Evolutionary conservation across 192 early-diverging fungal species (phyloP).

Genomic region (Linnemannia elongata): DNA sequence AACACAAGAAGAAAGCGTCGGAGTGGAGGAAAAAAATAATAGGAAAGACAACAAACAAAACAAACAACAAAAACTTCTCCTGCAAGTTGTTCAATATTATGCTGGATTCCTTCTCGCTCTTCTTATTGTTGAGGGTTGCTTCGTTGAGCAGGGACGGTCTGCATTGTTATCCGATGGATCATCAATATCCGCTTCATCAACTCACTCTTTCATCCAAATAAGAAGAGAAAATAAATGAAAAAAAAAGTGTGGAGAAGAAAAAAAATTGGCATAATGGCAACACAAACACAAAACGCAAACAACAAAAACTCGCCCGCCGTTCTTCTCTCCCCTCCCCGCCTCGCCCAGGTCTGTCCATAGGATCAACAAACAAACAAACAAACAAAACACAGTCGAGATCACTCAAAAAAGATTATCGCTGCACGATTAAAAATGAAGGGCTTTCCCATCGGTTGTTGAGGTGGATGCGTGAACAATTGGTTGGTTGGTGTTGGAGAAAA

Average conservation of each 20-base stretch:
- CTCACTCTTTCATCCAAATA: background rate
- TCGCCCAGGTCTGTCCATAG: background rate
- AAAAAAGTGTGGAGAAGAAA: slow-evolving; percentile 5
- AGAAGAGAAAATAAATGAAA: background rate
- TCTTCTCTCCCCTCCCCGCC: background rate
- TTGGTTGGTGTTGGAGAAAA: background rate
- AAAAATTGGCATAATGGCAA: background rate
- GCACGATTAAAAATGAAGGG: background rate
- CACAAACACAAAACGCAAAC: background rate
- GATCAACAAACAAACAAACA: no score
- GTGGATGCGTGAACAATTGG: background rate
- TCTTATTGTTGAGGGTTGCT: background rate
- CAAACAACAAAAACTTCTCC: background rate
- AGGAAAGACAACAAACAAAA: background rate
- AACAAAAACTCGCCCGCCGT: background rate
- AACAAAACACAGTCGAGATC: background rate
- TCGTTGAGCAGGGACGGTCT: background rate
- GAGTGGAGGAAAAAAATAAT: background rate
- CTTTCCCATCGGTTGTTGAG: background rate
- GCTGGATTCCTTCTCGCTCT: background rate
- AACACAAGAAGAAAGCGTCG: background rate
- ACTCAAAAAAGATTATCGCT: background rate
- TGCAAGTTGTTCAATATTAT: background rate
- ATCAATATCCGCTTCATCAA: background rate
- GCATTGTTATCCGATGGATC: background rate